Percentiles rank a stretch among this genome's conserved stretches.
These are phyloP conservation scores for Fomitopsis schrenkii DNA, from an alignment of 1,284 basidiomycete genomes.

Conservation along the genomic window DNA sequence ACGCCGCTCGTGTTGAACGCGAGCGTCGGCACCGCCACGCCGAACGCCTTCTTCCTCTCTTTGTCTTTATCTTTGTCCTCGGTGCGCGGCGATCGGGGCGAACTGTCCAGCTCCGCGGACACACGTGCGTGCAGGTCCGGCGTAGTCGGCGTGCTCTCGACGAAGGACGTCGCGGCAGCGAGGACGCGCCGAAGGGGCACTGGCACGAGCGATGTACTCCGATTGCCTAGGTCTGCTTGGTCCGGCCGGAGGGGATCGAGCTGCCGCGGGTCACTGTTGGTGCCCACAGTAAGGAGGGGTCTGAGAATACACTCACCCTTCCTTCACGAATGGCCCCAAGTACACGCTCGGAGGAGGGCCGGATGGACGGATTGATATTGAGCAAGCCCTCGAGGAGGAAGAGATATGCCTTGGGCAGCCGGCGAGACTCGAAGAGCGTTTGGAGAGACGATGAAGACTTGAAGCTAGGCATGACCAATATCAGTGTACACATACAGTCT, in stretches of 20 bases:
- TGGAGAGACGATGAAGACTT: constrained; percentile 48
- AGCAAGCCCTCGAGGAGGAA: constrained; percentile 71
- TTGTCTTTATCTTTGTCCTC: neutral
- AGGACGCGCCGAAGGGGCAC: constrained; percentile 3
- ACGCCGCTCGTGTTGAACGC: neutral
- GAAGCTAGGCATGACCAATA: constrained; percentile 40
- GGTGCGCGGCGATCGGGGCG: neutral
- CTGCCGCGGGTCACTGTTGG: constrained; percentile 1
- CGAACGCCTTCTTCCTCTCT: neutral
- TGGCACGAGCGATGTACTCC: constrained; percentile 4
- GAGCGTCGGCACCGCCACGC: neutral
- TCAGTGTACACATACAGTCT: neutral
- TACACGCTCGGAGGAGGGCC: constrained; percentile 76
- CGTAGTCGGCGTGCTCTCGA: neutral
- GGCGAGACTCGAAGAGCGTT: constrained; percentile 58
- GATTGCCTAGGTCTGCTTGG: neutral
- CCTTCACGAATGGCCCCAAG: constrained; percentile 60
- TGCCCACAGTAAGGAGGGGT: neutral
- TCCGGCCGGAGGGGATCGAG: constrained; percentile 6
- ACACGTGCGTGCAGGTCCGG: constrained; percentile 4
- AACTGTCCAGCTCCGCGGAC: constrained; percentile 2
- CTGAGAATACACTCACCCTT: constrained; percentile 38
- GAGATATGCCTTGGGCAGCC: constrained; percentile 65
- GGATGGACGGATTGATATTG: constrained; percentile 48
- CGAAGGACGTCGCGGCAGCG: neutral